Base-by-base conservation (phyloP, 2,329 filamentous ascomycete species). In the Cercospora janseana region DNA sequence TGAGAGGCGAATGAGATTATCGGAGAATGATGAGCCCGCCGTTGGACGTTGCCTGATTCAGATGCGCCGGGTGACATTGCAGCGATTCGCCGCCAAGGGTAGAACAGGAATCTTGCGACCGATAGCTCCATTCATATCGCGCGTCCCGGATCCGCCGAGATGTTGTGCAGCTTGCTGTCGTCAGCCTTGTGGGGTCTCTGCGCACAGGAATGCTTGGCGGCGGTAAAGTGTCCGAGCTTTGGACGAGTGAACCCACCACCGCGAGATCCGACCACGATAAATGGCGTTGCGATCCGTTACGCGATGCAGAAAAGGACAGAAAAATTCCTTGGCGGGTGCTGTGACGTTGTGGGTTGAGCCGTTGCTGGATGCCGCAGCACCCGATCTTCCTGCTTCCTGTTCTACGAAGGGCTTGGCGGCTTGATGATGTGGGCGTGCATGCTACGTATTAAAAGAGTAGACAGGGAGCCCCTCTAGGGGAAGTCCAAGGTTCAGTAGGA, bases 131-230 rank as follows among this genome's bases (percentile, higher is more conserved):
- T 40, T 40, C 35, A 26, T 24, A 10, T 40, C 21, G 20, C 35
- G 16, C 35, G 21, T 24, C 16, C 35, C 35, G 35, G 6, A 15
- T 13, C 20, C 35, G 35, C 35, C 35, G 35, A 40, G 35, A 40
- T 40, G n/a, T 40, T 23, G 20, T 40, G 35, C 35, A 40, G 35
- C 35, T n/a, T n/a, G 35, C 26, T 24, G 35, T 40, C 35, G 35
- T 40, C 35, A 40, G 35, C 35, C 35, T 40, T 40, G 35, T 40
- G 35, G 35, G 12, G 23, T 40, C n/a, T n/a, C n/a, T n/a, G n/a
- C n/a, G n/a, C n/a, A n/a, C n/a, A 23, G 35, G 23, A 40, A 15
- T 40, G 16, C 35, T 40, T 40, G 35, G 35, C 35, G 26, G 35
- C 35, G 35, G 35, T 24, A 13, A 38, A 38, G 21, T 38, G 35